Base-by-base conservation (phyloP, 1,284 basidiomycete species). In the Ganoderma meredithae region DNA sequence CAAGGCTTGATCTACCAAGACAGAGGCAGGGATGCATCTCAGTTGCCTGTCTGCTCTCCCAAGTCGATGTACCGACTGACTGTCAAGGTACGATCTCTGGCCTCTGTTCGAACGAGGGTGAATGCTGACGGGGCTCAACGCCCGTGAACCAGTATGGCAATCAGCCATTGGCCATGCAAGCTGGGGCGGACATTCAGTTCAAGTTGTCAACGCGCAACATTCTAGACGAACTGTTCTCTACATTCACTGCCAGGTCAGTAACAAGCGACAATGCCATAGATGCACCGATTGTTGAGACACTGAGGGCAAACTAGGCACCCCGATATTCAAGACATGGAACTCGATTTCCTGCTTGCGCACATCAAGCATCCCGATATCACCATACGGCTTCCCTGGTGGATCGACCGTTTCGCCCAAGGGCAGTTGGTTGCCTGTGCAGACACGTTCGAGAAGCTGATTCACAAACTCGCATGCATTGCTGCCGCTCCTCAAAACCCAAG, bases 61-160 rank as follows among this genome's bases (percentile, higher is more conserved):
- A 75, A 75, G 64, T 74, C 74, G 2, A 70, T 71, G 66, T 73
- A 74, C 58, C 66, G 72, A 1, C 62, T 75, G 5, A 72, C 73
- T 2, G 59, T 64, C n/a, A 74, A 72, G 61, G 74, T 74, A 31
- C n/a, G 66, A 64, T 12, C 43, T 5, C 4, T 12, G 10, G 17
- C 41, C 36, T 36, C 36, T 36, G 2, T n/a, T 22, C 2, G 6
- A 22, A 22, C 10, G 13, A 53, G 52, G 7, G 13, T 25, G 10
- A 15, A 53, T 31, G 27, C 27, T 31, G 27, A 8, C n/a, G 27
- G 5, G 15, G 31, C 25, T 53, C 12, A 53, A 15, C 52, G 31
- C 0, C 25, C 12, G 49, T 53, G 25, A 15, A 15, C 4, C 13
- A 68, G 64, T 66, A 70, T 36, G 72, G 68, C 40, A 64, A 70